Percentiles rank a stretch among this genome's conserved stretches.
These are phyloP conservation scores for Huiozyma naganishii DNA, from an alignment of 805 yeast genomes.

Conservation along the genomic window DNA sequence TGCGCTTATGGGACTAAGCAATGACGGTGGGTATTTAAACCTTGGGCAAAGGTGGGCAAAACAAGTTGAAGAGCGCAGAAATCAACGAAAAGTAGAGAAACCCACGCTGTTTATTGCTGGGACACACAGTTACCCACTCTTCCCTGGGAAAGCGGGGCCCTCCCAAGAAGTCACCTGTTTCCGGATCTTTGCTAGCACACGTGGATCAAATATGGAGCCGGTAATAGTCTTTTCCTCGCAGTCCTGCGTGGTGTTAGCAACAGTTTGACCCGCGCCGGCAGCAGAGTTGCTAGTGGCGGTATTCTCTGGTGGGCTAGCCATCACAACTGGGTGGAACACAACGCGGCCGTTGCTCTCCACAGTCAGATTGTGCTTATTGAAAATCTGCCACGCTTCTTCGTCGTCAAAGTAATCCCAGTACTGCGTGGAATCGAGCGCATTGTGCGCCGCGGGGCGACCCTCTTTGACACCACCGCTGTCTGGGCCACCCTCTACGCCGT, in stretches of 20 bases:
- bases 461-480: not conserved
- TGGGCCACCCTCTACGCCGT: not conserved
- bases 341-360: conserved; percentile 18
- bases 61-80: no score
- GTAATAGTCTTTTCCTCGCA: conserved; percentile 1
- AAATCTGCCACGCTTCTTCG: conserved; percentile 24
- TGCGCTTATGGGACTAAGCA: no score
- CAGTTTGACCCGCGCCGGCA: not conserved
- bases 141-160: no score
- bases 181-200: conserved; percentile 7
- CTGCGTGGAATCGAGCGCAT: conserved; percentile 2
- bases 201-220: conserved; percentile 12
- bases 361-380: conserved; percentile 12
- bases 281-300: not conserved
- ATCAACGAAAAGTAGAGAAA: no score
- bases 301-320: no score
- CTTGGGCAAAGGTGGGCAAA: no score
- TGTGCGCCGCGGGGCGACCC: not conserved
- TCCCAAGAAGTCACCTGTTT: conserved; percentile 10
- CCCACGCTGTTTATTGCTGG: not conserved
- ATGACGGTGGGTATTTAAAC: no score
- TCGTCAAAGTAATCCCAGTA: conserved; percentile 27
- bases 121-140: no score
- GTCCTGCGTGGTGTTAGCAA: not conserved
- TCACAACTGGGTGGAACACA: not conserved